Evolutionary conservation across 768 basidiomycete species (phyloP).

Genomic region (Fomitopsis serialis): DNA sequence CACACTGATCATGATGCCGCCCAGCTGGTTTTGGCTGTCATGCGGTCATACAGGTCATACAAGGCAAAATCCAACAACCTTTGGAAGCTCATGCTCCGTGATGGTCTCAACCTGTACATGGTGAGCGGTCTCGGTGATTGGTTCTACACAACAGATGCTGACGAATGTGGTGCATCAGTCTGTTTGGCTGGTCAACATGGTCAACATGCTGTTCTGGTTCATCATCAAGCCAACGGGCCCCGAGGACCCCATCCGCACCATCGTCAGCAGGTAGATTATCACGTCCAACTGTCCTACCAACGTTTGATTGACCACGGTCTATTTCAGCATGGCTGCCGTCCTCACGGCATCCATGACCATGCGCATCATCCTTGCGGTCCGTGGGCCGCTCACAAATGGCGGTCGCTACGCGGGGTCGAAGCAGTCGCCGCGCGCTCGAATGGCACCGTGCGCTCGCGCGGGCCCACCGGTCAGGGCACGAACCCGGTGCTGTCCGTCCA

Average conservation of each 20-base stretch:
- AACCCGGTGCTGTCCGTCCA: slow-evolving; percentile 24
- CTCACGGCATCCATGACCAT: slow-evolving; percentile 86
- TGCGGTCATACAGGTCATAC: slow-evolving; percentile 55
- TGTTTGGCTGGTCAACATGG: slow-evolving; percentile 74
- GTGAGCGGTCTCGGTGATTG: slow-evolving; percentile 33
- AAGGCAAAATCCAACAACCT: slow-evolving; percentile 49
- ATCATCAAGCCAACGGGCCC: slow-evolving; percentile 60
- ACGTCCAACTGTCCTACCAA: background rate
- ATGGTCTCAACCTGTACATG: slow-evolving; percentile 81
- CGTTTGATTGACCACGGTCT: background rate
- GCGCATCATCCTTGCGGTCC: slow-evolving; percentile 79
- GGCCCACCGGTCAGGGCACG: slow-evolving; percentile 3
- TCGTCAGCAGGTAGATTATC: slow-evolving; percentile 53
- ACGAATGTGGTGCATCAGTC: slow-evolving; percentile 32
- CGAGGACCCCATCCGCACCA: slow-evolving; percentile 71
- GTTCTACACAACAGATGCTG: slow-evolving; percentile 3
- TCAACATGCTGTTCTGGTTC: slow-evolving; percentile 87
- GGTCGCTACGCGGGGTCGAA: slow-evolving; percentile 51
- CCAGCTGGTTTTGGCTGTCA: slow-evolving; percentile 56
- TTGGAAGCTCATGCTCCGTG: slow-evolving; percentile 89
- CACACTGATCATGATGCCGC: background rate
- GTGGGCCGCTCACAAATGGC: slow-evolving; percentile 67
- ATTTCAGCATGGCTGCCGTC: slow-evolving; percentile 69
- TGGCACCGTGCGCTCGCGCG: slow-evolving; percentile 23
- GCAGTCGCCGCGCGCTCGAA: slow-evolving; percentile 19